Conservation (phyloP, 2,329 filamentous ascomycete species). For the Penicillium brasilianum region DNA sequence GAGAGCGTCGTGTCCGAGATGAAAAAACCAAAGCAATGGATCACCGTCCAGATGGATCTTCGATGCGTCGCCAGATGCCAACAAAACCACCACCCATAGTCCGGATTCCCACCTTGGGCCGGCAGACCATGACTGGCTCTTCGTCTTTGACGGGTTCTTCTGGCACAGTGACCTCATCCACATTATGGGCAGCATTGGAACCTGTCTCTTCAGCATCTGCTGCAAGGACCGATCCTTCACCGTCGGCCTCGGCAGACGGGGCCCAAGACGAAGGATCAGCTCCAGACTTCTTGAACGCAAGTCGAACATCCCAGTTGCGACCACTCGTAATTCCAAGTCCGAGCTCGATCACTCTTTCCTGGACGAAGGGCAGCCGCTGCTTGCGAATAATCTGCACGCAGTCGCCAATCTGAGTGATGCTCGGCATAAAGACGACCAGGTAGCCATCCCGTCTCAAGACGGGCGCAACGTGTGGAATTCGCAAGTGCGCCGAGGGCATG, state of each 20-base stretch:
- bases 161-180: conserved; percentile 12
- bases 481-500: conserved; percentile 66
- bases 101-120: conserved; percentile 56
- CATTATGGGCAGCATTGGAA: conserved; percentile 1
- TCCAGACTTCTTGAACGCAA: conserved; percentile 44
- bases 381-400: conserved; percentile 63
- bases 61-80: conserved; percentile 54
- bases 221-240: conserved; percentile 18
- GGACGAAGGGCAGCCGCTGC: conserved; percentile 58
- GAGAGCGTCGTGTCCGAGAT: conserved; percentile 14
- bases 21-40: conserved; percentile 1
- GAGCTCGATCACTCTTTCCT: conserved; percentile 53
- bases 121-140: conserved; percentile 55
- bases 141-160: conserved; percentile 28
- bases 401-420: conserved; percentile 75
- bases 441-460: conserved; percentile 68
- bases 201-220: conserved; percentile 21
- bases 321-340: conserved; percentile 53
- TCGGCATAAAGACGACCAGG: conserved; percentile 74
- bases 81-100: conserved; percentile 59
- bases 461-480: conserved; percentile 51
- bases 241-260: conserved; percentile 19
- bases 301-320: conserved; percentile 54
- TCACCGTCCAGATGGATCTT: conserved; percentile 31
- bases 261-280: conserved; percentile 42